Evolutionary conservation across 2,329 filamentous ascomycete genomes (phyloP).

Genomic region (Metarhizium anisopliae): DNA sequence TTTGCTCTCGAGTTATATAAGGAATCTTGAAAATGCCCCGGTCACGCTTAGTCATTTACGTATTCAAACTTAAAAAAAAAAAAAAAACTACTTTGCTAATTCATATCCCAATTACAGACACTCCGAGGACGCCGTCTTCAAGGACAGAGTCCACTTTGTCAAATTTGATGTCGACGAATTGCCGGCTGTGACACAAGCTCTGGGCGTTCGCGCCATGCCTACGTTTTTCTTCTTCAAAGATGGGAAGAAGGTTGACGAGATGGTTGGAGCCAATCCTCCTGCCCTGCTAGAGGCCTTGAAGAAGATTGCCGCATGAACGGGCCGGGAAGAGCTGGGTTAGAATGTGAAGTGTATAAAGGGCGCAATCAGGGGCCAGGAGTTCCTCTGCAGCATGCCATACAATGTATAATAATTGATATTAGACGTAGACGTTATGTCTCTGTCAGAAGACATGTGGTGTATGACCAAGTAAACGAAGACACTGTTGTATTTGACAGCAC

Average conservation of each 20-base stretch:
- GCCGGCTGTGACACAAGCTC: constrained; percentile 62
- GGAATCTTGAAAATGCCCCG: background rate
- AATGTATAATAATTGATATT: background rate
- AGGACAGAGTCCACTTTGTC: constrained; percentile 62
- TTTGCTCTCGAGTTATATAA: background rate
- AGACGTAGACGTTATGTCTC: background rate
- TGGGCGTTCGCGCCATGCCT: constrained; percentile 82
- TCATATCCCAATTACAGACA: constrained; percentile 8
- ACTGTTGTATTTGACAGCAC: no score
- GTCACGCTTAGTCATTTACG: background rate
- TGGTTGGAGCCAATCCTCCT: constrained; percentile 72
- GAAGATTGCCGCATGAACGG: constrained; percentile 5
- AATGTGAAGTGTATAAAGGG: background rate
- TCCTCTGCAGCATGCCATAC: background rate
- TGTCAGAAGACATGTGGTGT: no score
- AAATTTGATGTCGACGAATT: constrained; percentile 87
- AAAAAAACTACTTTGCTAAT: background rate
- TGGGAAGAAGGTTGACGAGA: constrained; percentile 60
- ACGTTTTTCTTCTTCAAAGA: constrained; percentile 80
- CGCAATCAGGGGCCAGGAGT: no score
- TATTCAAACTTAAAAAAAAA: background rate
- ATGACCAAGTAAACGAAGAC: no score
- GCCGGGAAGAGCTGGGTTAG: background rate
- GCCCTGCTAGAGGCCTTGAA: constrained; percentile 35
- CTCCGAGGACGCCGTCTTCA: constrained; percentile 33